Conservation (phyloP, 2,329 filamentous ascomycete species). For the Calcarisporium arbuscula region DNA sequence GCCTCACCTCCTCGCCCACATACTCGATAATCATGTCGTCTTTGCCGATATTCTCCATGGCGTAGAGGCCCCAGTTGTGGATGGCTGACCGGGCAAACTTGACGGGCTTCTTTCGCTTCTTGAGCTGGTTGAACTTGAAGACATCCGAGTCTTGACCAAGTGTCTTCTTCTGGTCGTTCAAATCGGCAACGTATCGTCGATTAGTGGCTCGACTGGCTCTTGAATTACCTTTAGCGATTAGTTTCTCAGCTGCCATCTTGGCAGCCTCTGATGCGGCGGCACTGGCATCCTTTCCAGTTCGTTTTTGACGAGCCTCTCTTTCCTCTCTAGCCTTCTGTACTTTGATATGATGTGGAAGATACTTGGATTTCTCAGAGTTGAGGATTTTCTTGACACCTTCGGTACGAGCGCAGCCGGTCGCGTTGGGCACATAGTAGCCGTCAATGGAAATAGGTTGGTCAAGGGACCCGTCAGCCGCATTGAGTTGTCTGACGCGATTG, state of each 20-base stretch:
- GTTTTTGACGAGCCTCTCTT: conserved; percentile 69
- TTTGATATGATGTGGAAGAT: conserved; percentile 94
- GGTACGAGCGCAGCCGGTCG: conserved; percentile 79
- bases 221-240: conserved; percentile 80
- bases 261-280: conserved; percentile 63
- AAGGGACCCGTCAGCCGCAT: conserved; percentile 26
- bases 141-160: conserved; percentile 81
- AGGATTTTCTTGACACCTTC: conserved; percentile 94
- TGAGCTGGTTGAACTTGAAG: conserved; percentile 95
- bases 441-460: conserved; percentile 40
- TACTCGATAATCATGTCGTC: conserved; percentile 99
- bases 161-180: conserved; percentile 90
- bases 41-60: conserved; percentile 92
- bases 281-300: conserved; percentile 59
- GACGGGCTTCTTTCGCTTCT: conserved; percentile 98
- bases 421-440: conserved; percentile 77
- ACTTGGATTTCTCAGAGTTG: conserved; percentile 96
- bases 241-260: conserved; percentile 71
- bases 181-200: conserved; percentile 85
- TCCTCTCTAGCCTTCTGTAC: conserved; percentile 88
- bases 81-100: conserved; percentile 97
- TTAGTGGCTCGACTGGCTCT: conserved; percentile 94
- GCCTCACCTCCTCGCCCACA: conserved; percentile 92
- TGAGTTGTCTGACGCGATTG: conserved; percentile 50
- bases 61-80: conserved; percentile 97